Conservation (phyloP, 208 protist genomes). For the Novymonas esmeraldas region DNA sequence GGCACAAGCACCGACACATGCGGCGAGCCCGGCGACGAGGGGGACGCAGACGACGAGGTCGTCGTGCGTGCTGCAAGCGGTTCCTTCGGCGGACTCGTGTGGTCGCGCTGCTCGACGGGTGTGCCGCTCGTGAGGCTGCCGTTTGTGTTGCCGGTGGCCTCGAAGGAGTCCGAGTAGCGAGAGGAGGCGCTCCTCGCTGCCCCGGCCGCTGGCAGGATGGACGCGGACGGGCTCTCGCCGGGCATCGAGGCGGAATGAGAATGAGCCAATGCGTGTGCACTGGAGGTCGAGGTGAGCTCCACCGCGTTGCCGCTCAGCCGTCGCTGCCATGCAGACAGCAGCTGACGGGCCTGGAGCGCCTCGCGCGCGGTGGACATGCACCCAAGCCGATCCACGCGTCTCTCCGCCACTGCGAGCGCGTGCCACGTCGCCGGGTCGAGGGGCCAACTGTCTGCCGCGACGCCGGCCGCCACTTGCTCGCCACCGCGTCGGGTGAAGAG, state of each 20-base stretch:
- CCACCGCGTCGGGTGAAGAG: conserved; percentile 21
- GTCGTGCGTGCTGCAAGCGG: neutral
- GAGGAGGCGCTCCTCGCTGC: neutral
- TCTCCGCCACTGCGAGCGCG: neutral
- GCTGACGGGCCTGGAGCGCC: conserved; percentile 7
- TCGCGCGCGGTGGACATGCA: conserved; percentile 34
- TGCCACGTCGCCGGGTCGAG: conserved; percentile 26
- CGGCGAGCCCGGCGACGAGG: neutral
- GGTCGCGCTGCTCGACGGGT: neutral
- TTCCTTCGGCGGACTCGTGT: neutral
- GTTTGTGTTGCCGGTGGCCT: conserved; percentile 3
- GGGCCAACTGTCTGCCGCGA: conserved; percentile 29
- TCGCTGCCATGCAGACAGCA: conserved; percentile 30
- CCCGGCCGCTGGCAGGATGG: neutral
- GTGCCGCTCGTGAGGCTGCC: neutral
- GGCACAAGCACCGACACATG: neutral
- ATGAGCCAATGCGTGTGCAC: neutral
- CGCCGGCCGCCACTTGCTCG: neutral
- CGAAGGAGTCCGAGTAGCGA: conserved; percentile 9
- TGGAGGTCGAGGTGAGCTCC: neutral
- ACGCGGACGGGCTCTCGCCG: neutral
- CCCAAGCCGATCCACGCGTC: conserved; percentile 19
- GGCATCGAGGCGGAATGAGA: neutral
- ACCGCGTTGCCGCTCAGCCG: conserved; percentile 13
- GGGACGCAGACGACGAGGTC: neutral